Percentiles rank a stretch among this genome's conserved stretches.
Evolutionary conservation across 129 eudicot species (phyloP).

Genomic region (Flaveria ramosissima): DNA sequence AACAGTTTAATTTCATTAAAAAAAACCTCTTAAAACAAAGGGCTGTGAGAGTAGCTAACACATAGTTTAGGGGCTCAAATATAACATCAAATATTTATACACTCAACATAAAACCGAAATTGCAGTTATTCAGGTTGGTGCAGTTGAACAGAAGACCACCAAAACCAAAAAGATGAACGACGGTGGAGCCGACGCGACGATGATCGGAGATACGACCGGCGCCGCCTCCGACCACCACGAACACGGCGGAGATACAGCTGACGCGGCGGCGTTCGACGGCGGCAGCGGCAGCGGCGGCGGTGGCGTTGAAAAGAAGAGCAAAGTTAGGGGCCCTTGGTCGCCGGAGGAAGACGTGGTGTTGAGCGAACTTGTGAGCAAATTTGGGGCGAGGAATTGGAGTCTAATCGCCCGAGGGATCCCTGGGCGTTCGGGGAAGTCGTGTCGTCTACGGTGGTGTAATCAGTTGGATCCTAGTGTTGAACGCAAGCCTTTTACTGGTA

Average conservation of each 20-base stretch:
- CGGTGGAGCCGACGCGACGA: constrained; percentile 20
- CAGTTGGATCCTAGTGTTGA: constrained; percentile 71
- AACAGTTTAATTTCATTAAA: too few relatives aligned
- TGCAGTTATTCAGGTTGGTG: constrained; percentile 55
- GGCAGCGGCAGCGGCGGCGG: constrained; percentile 14
- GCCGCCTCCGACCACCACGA: constrained; percentile 17
- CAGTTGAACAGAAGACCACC: constrained; percentile 38
- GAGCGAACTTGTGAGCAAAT: constrained; percentile 53
- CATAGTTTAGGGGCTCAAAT: constrained; percentile 14
- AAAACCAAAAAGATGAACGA: constrained; percentile 20
- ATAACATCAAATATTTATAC: not conserved
- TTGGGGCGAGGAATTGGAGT: constrained; percentile 80
- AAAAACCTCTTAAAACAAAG: not conserved
- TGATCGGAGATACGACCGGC: constrained; percentile 13
- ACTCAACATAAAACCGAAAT: constrained; percentile 9
- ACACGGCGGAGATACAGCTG: constrained; percentile 22
- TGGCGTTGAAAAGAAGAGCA: constrained; percentile 24
- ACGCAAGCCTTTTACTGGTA: constrained; percentile 85
- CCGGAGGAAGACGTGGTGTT: constrained; percentile 64
- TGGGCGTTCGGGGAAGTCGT: constrained; percentile 76
- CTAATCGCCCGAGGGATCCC: constrained; percentile 72
- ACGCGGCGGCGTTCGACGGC: constrained; percentile 12
- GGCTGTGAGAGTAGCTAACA: constrained; percentile 7
- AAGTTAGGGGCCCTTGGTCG: constrained; percentile 72
- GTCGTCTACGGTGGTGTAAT: constrained; percentile 87